These are phyloP conservation scores for Neofusicoccum kwambonambiense DNA, from an alignment of 2,329 filamentous ascomycete genomes.

Conservation along the genomic window DNA sequence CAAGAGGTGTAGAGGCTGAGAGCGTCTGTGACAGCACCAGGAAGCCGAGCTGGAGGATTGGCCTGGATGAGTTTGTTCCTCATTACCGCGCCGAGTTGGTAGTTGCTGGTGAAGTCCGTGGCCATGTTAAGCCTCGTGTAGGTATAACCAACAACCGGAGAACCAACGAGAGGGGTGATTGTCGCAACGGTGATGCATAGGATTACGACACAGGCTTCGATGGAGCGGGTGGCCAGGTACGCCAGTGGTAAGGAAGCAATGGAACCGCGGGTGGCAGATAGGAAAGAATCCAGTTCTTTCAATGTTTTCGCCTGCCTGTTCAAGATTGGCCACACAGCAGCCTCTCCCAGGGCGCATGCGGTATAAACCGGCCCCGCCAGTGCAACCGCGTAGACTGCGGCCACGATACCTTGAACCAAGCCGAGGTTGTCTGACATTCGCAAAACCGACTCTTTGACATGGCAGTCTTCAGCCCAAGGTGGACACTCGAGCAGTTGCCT, in stretches of 20 bases:
- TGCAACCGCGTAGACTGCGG: slow-evolving; percentile 16
- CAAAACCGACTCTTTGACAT: neutral
- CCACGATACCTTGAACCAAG: slow-evolving; percentile 15
- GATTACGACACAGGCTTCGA: slow-evolving; percentile 2
- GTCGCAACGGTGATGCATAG: slow-evolving; percentile 3
- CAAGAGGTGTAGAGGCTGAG: slow-evolving; percentile 8
- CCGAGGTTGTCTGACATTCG: slow-evolving; percentile 2
- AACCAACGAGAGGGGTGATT: neutral
- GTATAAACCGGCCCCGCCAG: slow-evolving; percentile 17
- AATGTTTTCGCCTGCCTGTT: slow-evolving; percentile 9
- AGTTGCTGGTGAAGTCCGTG: neutral
- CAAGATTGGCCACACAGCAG: slow-evolving; percentile 21
- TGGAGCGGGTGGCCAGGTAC: neutral
- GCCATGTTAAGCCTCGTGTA: neutral
- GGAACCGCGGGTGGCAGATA: slow-evolving; percentile 10
- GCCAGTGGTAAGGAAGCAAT: neutral
- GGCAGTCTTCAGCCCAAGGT: slow-evolving; percentile 12
- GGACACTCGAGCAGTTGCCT: slow-evolving; percentile 15
- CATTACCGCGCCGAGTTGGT: neutral
- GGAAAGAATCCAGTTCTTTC: neutral
- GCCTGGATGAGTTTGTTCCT: neutral
- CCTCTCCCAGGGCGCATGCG: slow-evolving; percentile 17
- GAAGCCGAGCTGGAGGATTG: neutral
- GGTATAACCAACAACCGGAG: slow-evolving; percentile 13
- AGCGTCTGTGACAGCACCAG: neutral